Percentiles rank a stretch among this genome's conserved stretches.
Conservation (phyloP, 1,139 yeast species). For the Yamadazyma songkhlaensis region DNA sequence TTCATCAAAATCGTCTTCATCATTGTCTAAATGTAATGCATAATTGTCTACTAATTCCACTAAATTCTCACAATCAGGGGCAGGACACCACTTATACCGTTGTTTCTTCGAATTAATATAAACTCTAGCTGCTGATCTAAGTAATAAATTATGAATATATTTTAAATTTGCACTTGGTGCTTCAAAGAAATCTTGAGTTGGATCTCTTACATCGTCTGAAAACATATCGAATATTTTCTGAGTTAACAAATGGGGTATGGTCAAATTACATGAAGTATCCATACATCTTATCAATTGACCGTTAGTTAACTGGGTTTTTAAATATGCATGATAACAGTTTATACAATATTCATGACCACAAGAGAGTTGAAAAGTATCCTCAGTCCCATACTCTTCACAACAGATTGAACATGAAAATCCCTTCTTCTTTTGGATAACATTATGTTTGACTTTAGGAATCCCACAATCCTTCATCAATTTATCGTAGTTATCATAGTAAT, state of each 20-base stretch:
- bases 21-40: slow-evolving; percentile 6
- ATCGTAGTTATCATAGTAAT: slow-evolving; percentile 55
- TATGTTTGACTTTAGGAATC: slow-evolving; percentile 19
- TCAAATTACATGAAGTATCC: slow-evolving; percentile 34
- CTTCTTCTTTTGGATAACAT: slow-evolving; percentile 17
- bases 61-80: slow-evolving; percentile 65
- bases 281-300: slow-evolving; percentile 71
- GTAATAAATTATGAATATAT: slow-evolving; percentile 15
- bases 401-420: slow-evolving; percentile 64
- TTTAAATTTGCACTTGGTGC: neutral
- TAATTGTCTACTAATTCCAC: slow-evolving; percentile 12
- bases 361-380: slow-evolving; percentile 49
- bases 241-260: slow-evolving; percentile 30
- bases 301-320: slow-evolving; percentile 46
- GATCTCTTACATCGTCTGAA: neutral
- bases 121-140: slow-evolving; percentile 36
- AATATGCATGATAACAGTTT: slow-evolving; percentile 63
- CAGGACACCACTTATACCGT: slow-evolving; percentile 76
- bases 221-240: slow-evolving; percentile 10
- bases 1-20: neutral
- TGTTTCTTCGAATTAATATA: slow-evolving; percentile 52
- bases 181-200: neutral
- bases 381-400: slow-evolving; percentile 50
- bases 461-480: slow-evolving; percentile 50
- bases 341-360: slow-evolving; percentile 74